Evolutionary conservation across 257 asterid species (phyloP), one percentile per base, ranked within the genome.

Genomic region (Ehretia macrophylla): DNA sequence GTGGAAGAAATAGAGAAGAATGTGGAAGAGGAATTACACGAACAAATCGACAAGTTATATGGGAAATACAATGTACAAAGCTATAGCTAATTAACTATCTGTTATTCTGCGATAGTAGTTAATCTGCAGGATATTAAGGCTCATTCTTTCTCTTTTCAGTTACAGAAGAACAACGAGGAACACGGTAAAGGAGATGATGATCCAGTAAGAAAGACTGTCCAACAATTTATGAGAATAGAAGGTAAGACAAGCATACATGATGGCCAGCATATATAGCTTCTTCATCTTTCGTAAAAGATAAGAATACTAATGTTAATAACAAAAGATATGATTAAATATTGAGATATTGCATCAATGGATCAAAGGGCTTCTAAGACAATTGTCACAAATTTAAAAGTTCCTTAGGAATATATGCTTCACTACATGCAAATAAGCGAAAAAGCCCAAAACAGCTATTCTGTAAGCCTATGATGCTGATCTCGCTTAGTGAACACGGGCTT

Each of bases 201-300:
- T 71, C 84, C 86, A 66, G 65, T 65, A 11, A 68, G 80, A 67
- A 73, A 66, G 72, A 83, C 77, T 56, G 82, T 88, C 62, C 90
- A 81, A 38, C 85, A 85, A 55, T 88, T 88, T 77, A 83, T 85
- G 94, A 81, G 77, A 73, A 85, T 88, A 54, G 96, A 88, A 85
- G 96, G 96, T 85, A 75, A 71, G 78, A 64, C 48, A n/a, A n/a
- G 32, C 14, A 11, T 51, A 44, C 17, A 27, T 27, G 35, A 27
- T 27, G 35, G 35, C 35, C 35, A 27, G 1, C 32, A 50, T 39
- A n/a, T 56, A 19, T 18, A 19, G 51, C 8, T 27, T 27, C 35
- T 27, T 27, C 6, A 1, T 27, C 35, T 27, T 27, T 27, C 6
- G 35, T n/a, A n/a, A 27, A 27, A 27, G 35, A 27, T 27, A 1